Evolutionary conservation across 2,329 filamentous ascomycete genomes (phyloP), one percentile per base, ranked within the genome.

Genomic region (Beauveria sp.): DNA sequence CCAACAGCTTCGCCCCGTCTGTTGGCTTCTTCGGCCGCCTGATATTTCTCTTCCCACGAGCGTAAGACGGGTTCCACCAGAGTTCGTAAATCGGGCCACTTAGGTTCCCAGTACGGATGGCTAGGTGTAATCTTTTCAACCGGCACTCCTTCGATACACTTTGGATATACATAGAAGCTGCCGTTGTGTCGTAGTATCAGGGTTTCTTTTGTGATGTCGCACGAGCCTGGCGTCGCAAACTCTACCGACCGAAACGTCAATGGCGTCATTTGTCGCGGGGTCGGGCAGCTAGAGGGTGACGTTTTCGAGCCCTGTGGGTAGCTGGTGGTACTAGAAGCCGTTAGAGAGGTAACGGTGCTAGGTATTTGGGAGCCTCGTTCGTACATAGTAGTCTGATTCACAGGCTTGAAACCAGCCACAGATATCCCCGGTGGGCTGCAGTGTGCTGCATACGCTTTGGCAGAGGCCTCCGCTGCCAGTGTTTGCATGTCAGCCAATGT

Each of bases 51-150:
- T 22, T 73, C 73, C 79, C 81, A 84, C 45, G 74, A 75, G 7
- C 77, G 72, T 8, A 82, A 70, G 42, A 77, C 73, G 0, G 75
- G 73, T 49, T 75, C 71, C 8, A 83, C 77, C 7, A 76, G 64
- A 1, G 69, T 68, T 60, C 76, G 75, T 5, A 83, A 70, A 3
- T 77, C 70, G 12, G 75, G 75, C 83, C 83, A 86, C 4, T 76
- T 74, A 0, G 75, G 69, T 16, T 85, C 81, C 82, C 82, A 86
- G 67, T 85, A 85, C 0, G 80, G 78, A 46, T 85, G 60, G 9
- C 28, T 30, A 1, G 47, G 60, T 10, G 22, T 22, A 22, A 62
- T 62, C 54, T 62, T 62, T 30, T 62, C 47, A 22, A 62, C n/a
- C 4, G 60, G 60, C 2, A 62, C 60, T 10, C 54, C 54, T 18